Base-by-base conservation (phyloP, 345 rosid species). In the Euphorbia peplus region DNA sequence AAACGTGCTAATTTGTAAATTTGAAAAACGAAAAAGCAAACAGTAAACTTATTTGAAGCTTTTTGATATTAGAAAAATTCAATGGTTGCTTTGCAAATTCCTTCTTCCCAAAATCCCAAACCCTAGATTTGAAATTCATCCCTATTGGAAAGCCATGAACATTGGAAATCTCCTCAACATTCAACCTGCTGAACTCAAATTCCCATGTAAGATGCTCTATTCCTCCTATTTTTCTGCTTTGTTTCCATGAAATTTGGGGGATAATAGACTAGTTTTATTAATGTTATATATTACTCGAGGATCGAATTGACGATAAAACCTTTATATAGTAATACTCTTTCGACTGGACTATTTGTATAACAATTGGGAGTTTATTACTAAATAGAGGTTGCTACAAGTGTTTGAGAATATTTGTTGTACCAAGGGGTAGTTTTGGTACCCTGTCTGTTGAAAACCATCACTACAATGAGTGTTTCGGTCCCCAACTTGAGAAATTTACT, bases 111-210 rank as follows among this genome's bases (percentile, higher is more conserved):
- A 41, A 9, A 67, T 15, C 3, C 16, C 39, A 44, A 68, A 57
- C 63, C 71, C 64, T 57, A 58, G 22, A 4, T 28, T 58, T 29
- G 2, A 19, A 1, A 13, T 7, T 0, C 3, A 13, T 25, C 14
- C 46, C 7, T 11, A 0, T 26, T 42, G 39, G 25, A 47, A 57
- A 46, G 30, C 9, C 55, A 86, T 89, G 89, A 78, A 63, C 67
- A 69, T 73, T 21, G 92, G 91, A 67, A 85, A 86, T 83, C 88
- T 91, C 44, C 79, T 91, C 72, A 82, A 64, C 70, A 75, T 91
- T 63, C 91, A 91, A 16, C 97, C 95, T 5, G 28, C 88, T 3
- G 97, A 88, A 76, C 92, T 91, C 68, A 88, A 91, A 75, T 87
- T 91, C 80, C 92, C 88, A 28, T 83, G 95, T 88, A 82, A 88